A percentile compares a stretch with the other conserved stretches of the same genome.
Conservation (phyloP, 108 stramenopile species). For the Cyclotella atomus region DNA sequence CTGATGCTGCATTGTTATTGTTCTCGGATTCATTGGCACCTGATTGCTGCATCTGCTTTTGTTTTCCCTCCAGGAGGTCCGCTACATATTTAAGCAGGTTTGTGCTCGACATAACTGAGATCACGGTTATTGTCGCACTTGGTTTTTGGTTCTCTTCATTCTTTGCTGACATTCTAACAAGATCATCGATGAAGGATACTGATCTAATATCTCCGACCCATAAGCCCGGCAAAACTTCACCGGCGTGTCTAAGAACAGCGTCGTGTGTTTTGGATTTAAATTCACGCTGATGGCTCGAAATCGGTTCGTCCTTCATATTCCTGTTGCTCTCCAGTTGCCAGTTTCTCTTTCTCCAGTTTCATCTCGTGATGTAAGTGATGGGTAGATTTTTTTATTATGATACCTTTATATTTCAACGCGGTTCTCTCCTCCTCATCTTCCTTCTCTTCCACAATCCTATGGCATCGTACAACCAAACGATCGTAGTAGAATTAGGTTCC, state of each 20-base stretch:
- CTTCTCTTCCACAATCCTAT: constrained; percentile 12
- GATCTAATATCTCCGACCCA: constrained; percentile 43
- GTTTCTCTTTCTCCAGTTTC: no score
- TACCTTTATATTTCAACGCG: no score
- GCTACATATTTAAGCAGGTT: constrained; percentile 23
- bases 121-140: constrained; percentile 26
- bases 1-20: neutral
- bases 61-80: constrained; percentile 22
- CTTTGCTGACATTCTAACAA: neutral
- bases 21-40: neutral
- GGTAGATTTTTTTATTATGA: no score
- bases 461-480: constrained; percentile 36
- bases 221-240: constrained; percentile 39
- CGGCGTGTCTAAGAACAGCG: neutral
- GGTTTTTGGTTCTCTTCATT: neutral
- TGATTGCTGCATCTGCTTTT: neutral
- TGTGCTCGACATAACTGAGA: constrained; percentile 33
- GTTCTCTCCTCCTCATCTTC: no score
- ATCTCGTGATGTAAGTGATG: no score
- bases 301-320: no score
- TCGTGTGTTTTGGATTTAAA: neutral
- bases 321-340: no score
- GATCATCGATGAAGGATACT: constrained; percentile 6
- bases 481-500: constrained; percentile 42
- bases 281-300: no score